Evolutionary conservation across 306 rosid genomes (phyloP).

Genomic region (Sophora flavescens): DNA sequence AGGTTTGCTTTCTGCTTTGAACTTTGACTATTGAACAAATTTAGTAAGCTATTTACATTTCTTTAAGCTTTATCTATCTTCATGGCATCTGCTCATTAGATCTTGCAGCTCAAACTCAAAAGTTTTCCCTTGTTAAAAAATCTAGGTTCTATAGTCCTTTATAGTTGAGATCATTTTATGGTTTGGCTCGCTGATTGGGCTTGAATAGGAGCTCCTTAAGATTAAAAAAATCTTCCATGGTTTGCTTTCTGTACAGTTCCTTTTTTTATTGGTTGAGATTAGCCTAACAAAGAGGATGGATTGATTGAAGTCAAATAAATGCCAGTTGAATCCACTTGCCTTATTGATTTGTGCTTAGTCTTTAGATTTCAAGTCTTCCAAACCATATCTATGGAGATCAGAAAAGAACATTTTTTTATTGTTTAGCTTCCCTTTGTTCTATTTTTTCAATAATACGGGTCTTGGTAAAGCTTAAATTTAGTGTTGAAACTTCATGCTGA

Average conservation of each 20-base stretch:
- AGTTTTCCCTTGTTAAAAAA: slow-evolving; percentile 4
- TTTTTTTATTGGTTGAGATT: slow-evolving; percentile 36
- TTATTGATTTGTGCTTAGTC: slow-evolving; percentile 22
- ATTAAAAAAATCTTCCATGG: background rate
- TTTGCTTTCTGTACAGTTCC: background rate
- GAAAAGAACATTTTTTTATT: slow-evolving; percentile 25
- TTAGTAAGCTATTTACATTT: slow-evolving; percentile 23
- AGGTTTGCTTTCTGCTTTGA: slow-evolving; percentile 60
- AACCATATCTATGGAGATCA: slow-evolving; percentile 10
- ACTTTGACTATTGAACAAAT: slow-evolving; percentile 14
- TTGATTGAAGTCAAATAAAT: slow-evolving; percentile 27
- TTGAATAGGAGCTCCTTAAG: background rate
- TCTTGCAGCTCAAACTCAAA: slow-evolving; percentile 9
- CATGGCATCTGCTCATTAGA: slow-evolving; percentile 24
- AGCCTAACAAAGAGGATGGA: slow-evolving; percentile 27
- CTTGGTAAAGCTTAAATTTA: slow-evolving; percentile 4
- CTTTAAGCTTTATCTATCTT: slow-evolving; percentile 19
- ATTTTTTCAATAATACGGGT: slow-evolving; percentile 17
- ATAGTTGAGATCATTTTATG: slow-evolving; percentile 24
- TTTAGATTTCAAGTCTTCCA: slow-evolving; percentile 37
- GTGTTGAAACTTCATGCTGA: slow-evolving; percentile 4
- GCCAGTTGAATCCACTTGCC: slow-evolving; percentile 15
- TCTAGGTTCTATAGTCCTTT: background rate
- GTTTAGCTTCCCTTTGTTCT: slow-evolving; percentile 22
- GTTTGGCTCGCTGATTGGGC: background rate